Conservation (phyloP, 176 grass and related monocot genomes). For the Lolium perenne region DNA sequence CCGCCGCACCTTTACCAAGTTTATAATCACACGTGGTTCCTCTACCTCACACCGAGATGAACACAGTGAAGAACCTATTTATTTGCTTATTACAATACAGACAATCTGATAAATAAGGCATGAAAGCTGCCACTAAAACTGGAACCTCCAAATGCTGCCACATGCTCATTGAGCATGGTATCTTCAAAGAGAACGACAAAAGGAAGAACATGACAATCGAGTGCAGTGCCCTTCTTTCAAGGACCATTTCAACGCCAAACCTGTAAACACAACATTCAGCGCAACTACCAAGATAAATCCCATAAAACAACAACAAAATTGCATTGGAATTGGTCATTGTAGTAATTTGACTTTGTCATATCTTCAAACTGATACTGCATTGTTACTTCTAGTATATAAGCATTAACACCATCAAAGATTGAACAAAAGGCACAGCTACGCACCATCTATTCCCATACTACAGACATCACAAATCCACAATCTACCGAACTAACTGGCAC, state of each 20-base stretch:
- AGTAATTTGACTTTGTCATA: too few relatives aligned
- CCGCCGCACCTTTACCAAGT: background rate
- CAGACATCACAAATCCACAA: background rate
- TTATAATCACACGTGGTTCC: background rate
- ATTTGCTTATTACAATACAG: background rate
- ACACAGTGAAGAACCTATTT: background rate
- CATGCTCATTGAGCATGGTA: too few relatives aligned
- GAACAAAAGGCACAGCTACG: background rate
- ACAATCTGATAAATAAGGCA: background rate
- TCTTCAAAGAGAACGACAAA: too few relatives aligned
- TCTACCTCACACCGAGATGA: background rate
- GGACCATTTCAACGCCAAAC: too few relatives aligned
- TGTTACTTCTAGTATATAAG: conserved; percentile 29
- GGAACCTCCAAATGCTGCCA: too few relatives aligned
- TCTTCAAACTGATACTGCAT: too few relatives aligned
- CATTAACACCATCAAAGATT: background rate
- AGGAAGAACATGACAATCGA: too few relatives aligned
- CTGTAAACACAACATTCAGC: too few relatives aligned
- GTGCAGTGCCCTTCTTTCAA: too few relatives aligned
- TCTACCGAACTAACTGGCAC: background rate
- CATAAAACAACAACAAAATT: too few relatives aligned
- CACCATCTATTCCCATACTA: background rate
- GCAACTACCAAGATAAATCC: too few relatives aligned
- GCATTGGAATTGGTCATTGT: too few relatives aligned
- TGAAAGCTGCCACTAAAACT: background rate